Base-by-base conservation (phyloP, 176 grass and related monocot species). In the Oryza glaberrima region DNA sequence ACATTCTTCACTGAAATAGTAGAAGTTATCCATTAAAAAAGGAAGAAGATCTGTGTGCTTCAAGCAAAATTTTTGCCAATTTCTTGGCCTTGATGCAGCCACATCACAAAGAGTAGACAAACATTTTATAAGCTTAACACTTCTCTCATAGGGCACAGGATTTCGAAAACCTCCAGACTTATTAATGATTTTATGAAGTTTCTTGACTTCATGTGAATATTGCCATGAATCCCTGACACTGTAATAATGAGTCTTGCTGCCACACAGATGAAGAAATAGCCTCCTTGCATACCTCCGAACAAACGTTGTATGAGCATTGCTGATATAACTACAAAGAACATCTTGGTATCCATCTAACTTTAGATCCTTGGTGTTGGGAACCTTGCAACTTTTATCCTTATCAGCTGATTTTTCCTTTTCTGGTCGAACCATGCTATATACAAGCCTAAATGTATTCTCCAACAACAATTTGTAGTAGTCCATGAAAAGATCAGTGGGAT, bases 291-390 rank as follows among this genome's bases (percentile, higher is more conserved):
- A 98, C 52, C 96, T 94, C 61, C 96, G 93, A 25, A 98, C 85
- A 83, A 98, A 98, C 58, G 91, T 89, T 72, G 96, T 98, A 83
- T 94, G 93, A 16, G 93, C 87, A 85, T 98, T 98, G 84, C 93
- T 98, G 75, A 98, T 98, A 90, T 98, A 98, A 77, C 91, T 95
- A 81, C 96, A 98, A 70, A 98, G 89, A 75, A 98, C 91, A 83
- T 98, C 96, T 72, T 98, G 96, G 82, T 93, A 95, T 40, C 93
- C 96, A 84, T 98, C 96, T 72, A 98, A 89, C 86, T 98, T 98
- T 56, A 98, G 83, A 91, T 98, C 95, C 76, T 92, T 98, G 9
- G 73, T 71, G 65, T 74, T 94, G 73, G 83, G 82, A 83, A 87
- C 81, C 77, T 95, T 98, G 85, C 77, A 81, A 71, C 74, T 81